Base-by-base conservation (phyloP, 1,139 yeast species). In the Diutina pseudorugosa region DNA sequence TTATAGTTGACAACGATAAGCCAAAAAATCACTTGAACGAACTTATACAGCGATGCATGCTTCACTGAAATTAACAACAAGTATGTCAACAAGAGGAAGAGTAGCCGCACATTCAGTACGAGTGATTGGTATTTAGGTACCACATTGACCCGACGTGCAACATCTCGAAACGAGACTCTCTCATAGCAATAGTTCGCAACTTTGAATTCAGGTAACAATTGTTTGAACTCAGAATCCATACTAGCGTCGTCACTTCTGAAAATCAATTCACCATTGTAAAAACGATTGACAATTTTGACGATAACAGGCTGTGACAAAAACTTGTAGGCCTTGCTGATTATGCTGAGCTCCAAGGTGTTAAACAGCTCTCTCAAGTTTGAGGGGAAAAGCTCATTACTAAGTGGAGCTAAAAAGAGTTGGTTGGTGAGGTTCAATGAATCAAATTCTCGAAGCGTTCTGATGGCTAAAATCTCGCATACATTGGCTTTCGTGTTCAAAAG, bases 281-380 rank as follows among this genome's bases (percentile, higher is more conserved):
- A 73, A 52, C 76, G 71, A 52, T 76, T 76, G 52, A 80, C 61
- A 1, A 79, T 75, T 41, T 74, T 70, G 2, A 75, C 70, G 3
- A 80, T 74, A 18, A 77, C 71, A 0, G 85, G 85, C 59, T 80
- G 83, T 1, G 82, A 74, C 52, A 80, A 65, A 55, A 80, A 77
- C 56, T 68, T 69, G 58, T 80, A 80, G 2, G 83, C 77, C 55
- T 77, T 76, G 18, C 82, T 73, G 52, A 78, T 67, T 47, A 80
- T 75, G 14, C 82, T 76, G 49, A 80, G 64, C 58, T 80, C 85
- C 51, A 80, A 63, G 0, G 84, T 76, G 47, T 77, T 76, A 56
- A 78, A 76, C 49, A 56, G 55, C 18, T 56, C 57, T 21, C 49
- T 33, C 18, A 45, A 6, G 12, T 56, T 54, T 27, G 54, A 56